Evolutionary conservation across 2,329 filamentous ascomycete genomes (phyloP).

Genomic region (Teratosphaeriaceae sp.): DNA sequence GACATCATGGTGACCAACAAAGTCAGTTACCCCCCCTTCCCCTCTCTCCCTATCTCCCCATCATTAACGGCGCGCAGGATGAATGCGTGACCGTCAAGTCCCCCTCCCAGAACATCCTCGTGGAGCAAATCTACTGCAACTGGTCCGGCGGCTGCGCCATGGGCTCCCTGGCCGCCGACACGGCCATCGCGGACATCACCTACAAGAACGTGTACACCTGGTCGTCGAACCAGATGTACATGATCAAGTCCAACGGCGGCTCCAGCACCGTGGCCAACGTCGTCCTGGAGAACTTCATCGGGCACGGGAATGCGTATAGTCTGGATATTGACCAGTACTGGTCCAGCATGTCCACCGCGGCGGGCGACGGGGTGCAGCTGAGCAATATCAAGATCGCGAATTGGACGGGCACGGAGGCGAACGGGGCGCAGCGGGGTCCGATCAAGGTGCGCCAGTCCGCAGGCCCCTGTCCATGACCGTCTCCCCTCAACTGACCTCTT

Average conservation of each 20-base stretch:
- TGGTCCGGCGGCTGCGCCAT: slow-evolving; percentile 54
- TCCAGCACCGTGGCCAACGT: slow-evolving; percentile 46
- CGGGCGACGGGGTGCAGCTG: slow-evolving; percentile 47
- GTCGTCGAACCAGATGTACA: slow-evolving; percentile 55
- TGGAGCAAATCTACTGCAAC: slow-evolving; percentile 57
- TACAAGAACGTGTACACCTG: slow-evolving; percentile 55
- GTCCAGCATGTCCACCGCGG: slow-evolving; percentile 35
- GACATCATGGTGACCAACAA: slow-evolving; percentile 57
- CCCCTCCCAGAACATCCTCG: slow-evolving; percentile 47
- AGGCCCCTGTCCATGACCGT: too few species aligned
- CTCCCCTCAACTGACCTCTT: too few species aligned
- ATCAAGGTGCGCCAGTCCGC: too few species aligned
- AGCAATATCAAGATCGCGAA: slow-evolving; percentile 48
- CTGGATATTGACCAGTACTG: slow-evolving; percentile 51
- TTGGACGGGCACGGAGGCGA: slow-evolving; percentile 49
- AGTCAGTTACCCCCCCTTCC: slow-evolving; percentile 22
- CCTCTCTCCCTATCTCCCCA: not conserved
- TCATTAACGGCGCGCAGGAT: slow-evolving; percentile 24
- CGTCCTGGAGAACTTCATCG: slow-evolving; percentile 52
- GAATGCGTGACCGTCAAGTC: slow-evolving; percentile 54
- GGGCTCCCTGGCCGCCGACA: slow-evolving; percentile 47
- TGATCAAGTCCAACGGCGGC: slow-evolving; percentile 54
- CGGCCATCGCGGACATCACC: slow-evolving; percentile 45
- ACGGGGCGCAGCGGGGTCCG: slow-evolving; percentile 47
- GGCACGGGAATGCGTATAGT: slow-evolving; percentile 53